Percentiles rank a stretch among this genome's conserved stretches.
Conservation (phyloP, 257 asterid genomes). For the Solanum okadae region DNA sequence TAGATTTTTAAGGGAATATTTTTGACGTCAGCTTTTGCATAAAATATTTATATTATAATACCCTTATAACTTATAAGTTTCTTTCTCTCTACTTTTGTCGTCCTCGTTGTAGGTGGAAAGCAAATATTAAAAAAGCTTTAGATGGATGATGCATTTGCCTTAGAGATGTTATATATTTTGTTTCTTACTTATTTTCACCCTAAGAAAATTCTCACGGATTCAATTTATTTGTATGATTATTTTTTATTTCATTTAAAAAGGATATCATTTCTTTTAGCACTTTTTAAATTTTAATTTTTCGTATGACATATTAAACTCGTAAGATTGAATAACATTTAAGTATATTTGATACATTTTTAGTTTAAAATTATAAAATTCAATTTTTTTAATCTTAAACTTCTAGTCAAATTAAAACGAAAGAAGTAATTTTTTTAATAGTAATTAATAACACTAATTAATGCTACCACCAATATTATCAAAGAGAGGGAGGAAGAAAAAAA, state of each 20-base stretch:
- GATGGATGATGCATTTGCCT: neutral
- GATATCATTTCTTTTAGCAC: neutral
- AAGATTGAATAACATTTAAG: neutral
- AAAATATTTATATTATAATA: neutral
- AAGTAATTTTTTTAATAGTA: neutral
- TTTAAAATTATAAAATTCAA: neutral
- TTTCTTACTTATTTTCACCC: neutral
- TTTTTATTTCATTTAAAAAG: neutral
- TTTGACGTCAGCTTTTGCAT: neutral
- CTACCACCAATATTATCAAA: neutral
- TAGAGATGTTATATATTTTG: neutral
- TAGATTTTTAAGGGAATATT: neutral
- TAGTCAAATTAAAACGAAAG: neutral
- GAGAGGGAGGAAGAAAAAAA: neutral
- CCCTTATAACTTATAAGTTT: no score
- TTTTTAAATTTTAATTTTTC: neutral
- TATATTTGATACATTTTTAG: neutral
- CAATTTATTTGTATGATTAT: neutral
- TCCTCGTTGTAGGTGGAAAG: neutral
- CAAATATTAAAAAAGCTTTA: neutral
- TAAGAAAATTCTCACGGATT: neutral
- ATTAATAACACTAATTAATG: neutral
- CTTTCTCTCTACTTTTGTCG: neutral
- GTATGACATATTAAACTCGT: neutral
- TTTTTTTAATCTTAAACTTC: neutral